Evolutionary conservation across 805 yeast species (phyloP).

Genomic region (Kodamaea laetipori): DNA sequence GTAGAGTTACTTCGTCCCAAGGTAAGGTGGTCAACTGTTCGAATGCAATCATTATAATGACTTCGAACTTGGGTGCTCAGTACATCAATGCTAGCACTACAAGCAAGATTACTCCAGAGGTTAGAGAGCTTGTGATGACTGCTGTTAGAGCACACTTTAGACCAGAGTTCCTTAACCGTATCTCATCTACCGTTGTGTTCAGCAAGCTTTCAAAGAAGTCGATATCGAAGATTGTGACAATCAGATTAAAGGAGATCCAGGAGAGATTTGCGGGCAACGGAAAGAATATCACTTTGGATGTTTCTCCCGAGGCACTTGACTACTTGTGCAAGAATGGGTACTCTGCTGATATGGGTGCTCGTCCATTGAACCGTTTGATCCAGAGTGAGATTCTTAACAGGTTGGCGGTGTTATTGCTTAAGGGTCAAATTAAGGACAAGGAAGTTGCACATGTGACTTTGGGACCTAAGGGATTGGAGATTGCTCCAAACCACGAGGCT

Average conservation of each 20-base stretch:
- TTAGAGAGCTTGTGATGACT: conserved; percentile 78
- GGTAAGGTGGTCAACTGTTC: conserved; percentile 94
- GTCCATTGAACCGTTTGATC: conserved; percentile 91
- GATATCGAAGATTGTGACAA: conserved; percentile 85
- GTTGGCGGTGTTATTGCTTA: conserved; percentile 84
- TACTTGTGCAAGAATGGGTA: conserved; percentile 86
- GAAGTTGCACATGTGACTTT: conserved; percentile 73
- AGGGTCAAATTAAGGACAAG: conserved; percentile 85
- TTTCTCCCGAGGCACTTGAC: conserved; percentile 76
- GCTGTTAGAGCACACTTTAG: conserved; percentile 88
- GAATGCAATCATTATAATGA: conserved; percentile 91
- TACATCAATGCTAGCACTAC: conserved; percentile 69
- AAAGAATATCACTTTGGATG: conserved; percentile 68
- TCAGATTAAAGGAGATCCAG: conserved; percentile 83
- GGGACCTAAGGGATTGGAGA: conserved; percentile 67
- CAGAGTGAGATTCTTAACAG: conserved; percentile 85
- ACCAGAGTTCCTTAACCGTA: conserved; percentile 96
- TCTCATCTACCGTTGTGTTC: conserved; percentile 89
- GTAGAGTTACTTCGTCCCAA: conserved; percentile 90
- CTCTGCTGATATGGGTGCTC: conserved; percentile 92
- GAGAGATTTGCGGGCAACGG: conserved; percentile 82
- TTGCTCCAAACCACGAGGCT: conserved; percentile 81
- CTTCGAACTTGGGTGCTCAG: conserved; percentile 96
- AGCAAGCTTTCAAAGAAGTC: conserved; percentile 91
- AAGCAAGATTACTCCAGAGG: conserved; percentile 63